Base-by-base conservation (phyloP, 768 basidiomycete species). In the Psilocybe subaeruginosa region DNA sequence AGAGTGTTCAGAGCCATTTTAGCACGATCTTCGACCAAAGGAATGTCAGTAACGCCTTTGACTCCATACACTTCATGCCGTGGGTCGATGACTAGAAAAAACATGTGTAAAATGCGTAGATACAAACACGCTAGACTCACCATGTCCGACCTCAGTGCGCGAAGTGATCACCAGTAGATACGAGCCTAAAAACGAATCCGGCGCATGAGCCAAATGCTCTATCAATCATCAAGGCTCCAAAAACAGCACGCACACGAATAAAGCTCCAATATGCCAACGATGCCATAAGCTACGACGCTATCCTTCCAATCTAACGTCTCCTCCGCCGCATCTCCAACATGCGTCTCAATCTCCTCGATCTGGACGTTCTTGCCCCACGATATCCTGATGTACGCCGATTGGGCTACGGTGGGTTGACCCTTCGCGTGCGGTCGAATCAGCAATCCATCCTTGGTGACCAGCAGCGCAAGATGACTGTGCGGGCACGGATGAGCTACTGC, bases 401-500 rank as follows among this genome's bases (percentile, higher is more conserved):
- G 68, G 6, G 53, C 33, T 14, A 59, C 31, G 43, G 17, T 43
- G 37, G 49, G 46, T 60, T 58, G 37, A 54, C 50, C 53, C 47
- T 59, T 41, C 60, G 67, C 43, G 67, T 85, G 82, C 19, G 88
- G 90, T 47, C 86, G 81, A 56, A 94, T 76, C 53, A 91, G 68
- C n/a, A 95, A 79, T 3, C 90, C 92, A 7, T 83, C 78, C 16
- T 77, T 73, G 0, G 88, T 82, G 3, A 80, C 81, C 43, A 88
- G 69, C 33, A 93, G 63, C n/a, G 83, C 83, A 45, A 95, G 84
- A 62, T 86, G 79, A 49, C 88, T 85, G 69, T 92, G 77, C 6
- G 92, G 90, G 66, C 82, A 84, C 29, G 91, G 91, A 70, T 92
- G 90, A n/a, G 88, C 88, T 12, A 89, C 73, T 2, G 91, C 82